Base-by-base conservation (phyloP, 2,329 filamentous ascomycete species). In the Cladosporium sphaerospermum region DNA sequence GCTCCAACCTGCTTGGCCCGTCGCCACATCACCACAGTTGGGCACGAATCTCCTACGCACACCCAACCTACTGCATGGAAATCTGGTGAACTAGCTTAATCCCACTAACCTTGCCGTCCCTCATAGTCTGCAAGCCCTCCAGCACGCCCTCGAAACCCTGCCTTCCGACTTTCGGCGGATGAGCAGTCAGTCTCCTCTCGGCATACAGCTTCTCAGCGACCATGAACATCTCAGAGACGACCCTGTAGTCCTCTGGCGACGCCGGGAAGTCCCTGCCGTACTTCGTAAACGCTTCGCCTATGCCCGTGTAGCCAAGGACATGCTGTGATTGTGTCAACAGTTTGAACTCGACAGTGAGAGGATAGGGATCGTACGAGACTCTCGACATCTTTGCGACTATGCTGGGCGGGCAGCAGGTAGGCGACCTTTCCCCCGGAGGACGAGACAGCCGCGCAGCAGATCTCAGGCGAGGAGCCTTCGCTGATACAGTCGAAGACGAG, bases 401-500 rank as follows among this genome's bases (percentile, higher is more conserved):
- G 68, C 13, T 69, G 60, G 3, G 72, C 64, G 10, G 62, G 55
- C 10, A 78, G 66, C 32, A 80, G 66, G n/a, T 70, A 65, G 13
- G 67, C 66, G 63, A 65, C 59, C 16, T 56, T 56, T 10, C 57
- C 54, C 4, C 68, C 56, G 23, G 61, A 53, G 13, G 57, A 64
- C 3, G 67, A 69, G 44, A 79, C 63, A 9, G 74, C 69, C 0
- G 64, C 63, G 34, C 69, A 69, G 61, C 69, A 72, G 55, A 75
- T 72, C n/a, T 64, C 59, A 10, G 67, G 62, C 1, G 67, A 71
- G 11, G 53, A 39, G 16, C 64, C 64, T 57, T 74, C 71, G 34
- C 69, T 64, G 53, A 80, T 75, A 55, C 73, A 77, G 63, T 82
- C 79, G 43, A 78, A 71, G 4, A 67, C 76, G 31, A 75, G 63